phyloP scores from a whole-genome alignment of 1,284 basidiomycete species.

The Ceraceosorus bombacis region DNA sequence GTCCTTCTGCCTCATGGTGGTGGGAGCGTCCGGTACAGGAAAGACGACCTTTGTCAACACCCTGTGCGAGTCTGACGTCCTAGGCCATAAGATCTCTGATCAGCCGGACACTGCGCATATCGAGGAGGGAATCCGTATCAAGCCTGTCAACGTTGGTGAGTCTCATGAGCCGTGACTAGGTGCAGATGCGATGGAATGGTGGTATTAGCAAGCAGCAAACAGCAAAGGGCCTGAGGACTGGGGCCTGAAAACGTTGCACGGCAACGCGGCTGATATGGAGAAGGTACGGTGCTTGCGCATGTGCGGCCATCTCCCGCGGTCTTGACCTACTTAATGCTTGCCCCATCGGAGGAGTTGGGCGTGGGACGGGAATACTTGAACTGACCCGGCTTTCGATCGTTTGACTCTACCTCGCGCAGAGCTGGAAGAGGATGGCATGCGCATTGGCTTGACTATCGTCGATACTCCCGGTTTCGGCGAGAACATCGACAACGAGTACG shows the following conservation, averaged over 20 bases:
- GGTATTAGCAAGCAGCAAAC: too few species aligned
- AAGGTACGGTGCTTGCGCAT: too few species aligned
- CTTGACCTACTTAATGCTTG: too few species aligned
- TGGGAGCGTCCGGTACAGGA: conserved; percentile 44
- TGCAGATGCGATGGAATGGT: too few species aligned
- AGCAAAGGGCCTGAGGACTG: too few species aligned
- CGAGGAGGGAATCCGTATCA: conserved; percentile 90
- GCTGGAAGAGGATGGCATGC: conserved; percentile 95
- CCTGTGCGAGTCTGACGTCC: conserved; percentile 50
- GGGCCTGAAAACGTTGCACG: too few species aligned
- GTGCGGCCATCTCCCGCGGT: too few species aligned
- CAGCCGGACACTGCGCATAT: conserved; percentile 82
- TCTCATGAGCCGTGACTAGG: conserved; percentile 17
- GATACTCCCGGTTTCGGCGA: conserved; percentile 99
- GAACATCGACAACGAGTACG: conserved; percentile 97
- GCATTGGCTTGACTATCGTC: conserved; percentile 94
- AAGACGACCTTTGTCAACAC: conserved; percentile 48
- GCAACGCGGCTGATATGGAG: too few species aligned
- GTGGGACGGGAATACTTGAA: too few species aligned
- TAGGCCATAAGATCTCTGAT: conserved; percentile 69
- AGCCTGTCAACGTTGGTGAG: conserved; percentile 86
- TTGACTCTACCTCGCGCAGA: conserved; percentile 54
- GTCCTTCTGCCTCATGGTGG: conserved; percentile 49
- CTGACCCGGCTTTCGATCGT: too few species aligned
- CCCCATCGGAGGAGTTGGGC: too few species aligned